Base-by-base conservation (phyloP, 805 yeast species). In the Yamadazyma tumulicola region DNA sequence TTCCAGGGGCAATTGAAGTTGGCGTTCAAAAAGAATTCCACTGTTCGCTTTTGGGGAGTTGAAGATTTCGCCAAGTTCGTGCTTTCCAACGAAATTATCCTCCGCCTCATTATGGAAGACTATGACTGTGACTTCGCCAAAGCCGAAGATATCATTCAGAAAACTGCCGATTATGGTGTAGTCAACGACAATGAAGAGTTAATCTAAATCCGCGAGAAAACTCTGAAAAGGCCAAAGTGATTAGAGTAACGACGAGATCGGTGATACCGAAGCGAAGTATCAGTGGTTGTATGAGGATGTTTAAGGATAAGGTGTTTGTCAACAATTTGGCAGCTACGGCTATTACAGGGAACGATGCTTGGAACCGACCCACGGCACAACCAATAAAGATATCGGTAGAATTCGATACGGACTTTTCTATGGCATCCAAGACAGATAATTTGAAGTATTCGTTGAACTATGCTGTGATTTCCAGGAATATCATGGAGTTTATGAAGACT, bases 381-480 rank as follows among this genome's bases (percentile, higher is more conserved):
- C 86, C 87, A 3, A 68, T 85, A 16, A 51, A 62, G 2, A 64
- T 85, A 5, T 72, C 83, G 8, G 67, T 85, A 17, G 66, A 69
- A 28, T 70, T 85, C 42, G 62, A 63, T 21, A 84, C 95, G 0
- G 77, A 79, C 48, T 82, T 89, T 49, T 66, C 73, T 16, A 64
- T 73, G 36, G 89, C 96, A n/a, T 78, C 91, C n/a, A 59, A 61
- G 9, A 75, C 80, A 0, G 97, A 91, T 59, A 91, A 89, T 51
- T 68, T 91, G 47, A 74, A 77, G 39, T 77, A 83, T 49, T 83
- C 96, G 4, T 73, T 91, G 43, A 91, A 91, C 58, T 91, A 91
- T 57, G 97, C 96, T 2, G 88, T 79, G 4, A 72, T 91, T 4
- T 77, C 91, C 4, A 67, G 86, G 32, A 75, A 76, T 26, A 61